Evolutionary conservation across 2,329 filamentous ascomycete genomes (phyloP).

Genomic region (Aspergillus tanneri): DNA sequence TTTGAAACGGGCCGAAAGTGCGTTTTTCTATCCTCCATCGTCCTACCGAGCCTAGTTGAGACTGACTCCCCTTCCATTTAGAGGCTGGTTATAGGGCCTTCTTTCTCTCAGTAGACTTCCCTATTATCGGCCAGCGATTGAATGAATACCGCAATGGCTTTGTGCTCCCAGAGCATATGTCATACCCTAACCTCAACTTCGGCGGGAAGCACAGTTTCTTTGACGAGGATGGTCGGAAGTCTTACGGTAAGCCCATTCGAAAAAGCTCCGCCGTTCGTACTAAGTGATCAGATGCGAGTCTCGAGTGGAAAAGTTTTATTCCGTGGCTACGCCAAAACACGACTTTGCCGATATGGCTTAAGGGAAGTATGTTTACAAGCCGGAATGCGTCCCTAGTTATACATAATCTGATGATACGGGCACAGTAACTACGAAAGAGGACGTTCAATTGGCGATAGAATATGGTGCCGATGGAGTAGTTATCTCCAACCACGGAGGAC

Average conservation of each 20-base stretch:
- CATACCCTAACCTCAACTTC: conserved; percentile 40
- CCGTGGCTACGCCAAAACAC: conserved; percentile 48
- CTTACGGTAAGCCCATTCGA: conserved; percentile 4
- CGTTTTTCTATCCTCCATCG: background rate
- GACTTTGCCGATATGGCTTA: conserved; percentile 39
- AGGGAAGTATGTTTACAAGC: conserved; percentile 24
- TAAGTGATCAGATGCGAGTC: conserved; percentile 27
- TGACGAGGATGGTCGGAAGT: background rate
- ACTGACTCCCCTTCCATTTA: conserved; percentile 7
- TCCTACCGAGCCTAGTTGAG: background rate
- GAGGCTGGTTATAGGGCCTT: conserved; percentile 51
- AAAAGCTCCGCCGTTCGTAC: no score
- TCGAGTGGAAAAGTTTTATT: conserved; percentile 50
- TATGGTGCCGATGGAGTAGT: conserved; percentile 32
- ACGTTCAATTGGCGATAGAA: conserved; percentile 30
- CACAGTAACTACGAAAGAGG: conserved; percentile 5
- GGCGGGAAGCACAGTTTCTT: background rate
- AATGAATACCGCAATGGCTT: conserved; percentile 55
- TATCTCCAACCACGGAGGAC: conserved; percentile 36
- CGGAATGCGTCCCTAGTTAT: no score
- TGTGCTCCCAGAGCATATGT: conserved; percentile 41
- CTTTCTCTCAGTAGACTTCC: conserved; percentile 54
- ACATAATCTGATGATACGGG: no score
- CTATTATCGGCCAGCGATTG: conserved; percentile 51
- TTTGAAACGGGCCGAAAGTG: conserved; percentile 42